phyloP scores from a whole-genome alignment of 192 early-diverging fungal species.

The Mortierella alpina region DNA sequence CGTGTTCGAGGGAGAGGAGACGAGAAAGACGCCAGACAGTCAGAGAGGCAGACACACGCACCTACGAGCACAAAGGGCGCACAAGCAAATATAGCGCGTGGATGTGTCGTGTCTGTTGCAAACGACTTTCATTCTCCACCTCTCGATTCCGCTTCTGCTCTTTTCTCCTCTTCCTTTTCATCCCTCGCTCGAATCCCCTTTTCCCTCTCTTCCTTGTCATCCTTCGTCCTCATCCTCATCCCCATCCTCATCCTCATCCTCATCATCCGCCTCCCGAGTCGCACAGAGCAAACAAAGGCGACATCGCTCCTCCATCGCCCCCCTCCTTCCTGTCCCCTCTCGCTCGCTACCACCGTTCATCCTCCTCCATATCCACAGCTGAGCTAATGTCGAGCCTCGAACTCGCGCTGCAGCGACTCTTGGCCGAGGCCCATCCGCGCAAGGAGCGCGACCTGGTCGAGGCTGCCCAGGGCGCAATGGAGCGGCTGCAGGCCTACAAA shows the following conservation, averaged over 20 bases:
- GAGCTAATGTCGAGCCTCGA: conserved; percentile 55
- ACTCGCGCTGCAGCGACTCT: conserved; percentile 59
- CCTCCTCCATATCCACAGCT: neutral
- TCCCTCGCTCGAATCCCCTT: neutral
- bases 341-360: neutral
- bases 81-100: no score
- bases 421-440: conserved; percentile 55
- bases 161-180: conserved; percentile 1
- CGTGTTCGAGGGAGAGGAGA: no score
- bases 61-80: no score
- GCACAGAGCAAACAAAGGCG: neutral
- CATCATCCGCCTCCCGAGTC: neutral
- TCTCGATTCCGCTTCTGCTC: neutral
- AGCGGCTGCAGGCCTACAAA: conserved; percentile 46
- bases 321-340: neutral
- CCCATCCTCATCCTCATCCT: neutral
- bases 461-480: conserved; percentile 47
- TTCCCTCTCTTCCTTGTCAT: neutral
- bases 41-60: no score
- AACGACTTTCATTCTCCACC: neutral
- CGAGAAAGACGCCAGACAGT: no score
- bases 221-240: neutral
- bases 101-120: neutral
- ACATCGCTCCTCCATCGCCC: neutral
- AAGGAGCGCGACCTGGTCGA: conserved; percentile 54